phyloP scores from a whole-genome alignment of 2,329 filamentous ascomycete genomes.

The Esteya vermicola region DNA sequence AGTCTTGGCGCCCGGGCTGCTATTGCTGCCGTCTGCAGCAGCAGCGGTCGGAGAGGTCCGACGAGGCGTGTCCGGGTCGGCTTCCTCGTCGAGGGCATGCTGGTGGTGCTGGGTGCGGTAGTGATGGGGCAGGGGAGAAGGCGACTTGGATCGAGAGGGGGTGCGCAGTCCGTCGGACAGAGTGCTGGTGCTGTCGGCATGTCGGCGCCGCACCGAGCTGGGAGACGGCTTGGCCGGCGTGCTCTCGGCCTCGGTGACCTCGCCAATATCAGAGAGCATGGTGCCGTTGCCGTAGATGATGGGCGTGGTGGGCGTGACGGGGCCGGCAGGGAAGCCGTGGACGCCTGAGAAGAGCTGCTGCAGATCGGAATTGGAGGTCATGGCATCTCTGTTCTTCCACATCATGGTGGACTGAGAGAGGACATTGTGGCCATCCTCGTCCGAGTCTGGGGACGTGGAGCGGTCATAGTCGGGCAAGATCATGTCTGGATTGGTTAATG shows the following conservation, averaged over 20 bases:
- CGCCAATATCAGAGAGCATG: conserved; percentile 52
- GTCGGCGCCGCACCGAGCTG: conserved; percentile 2
- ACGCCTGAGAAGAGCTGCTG: conserved; percentile 29
- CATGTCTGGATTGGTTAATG: conserved; percentile 87
- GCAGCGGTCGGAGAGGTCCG: conserved; percentile 32
- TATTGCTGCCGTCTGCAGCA: conserved; percentile 14
- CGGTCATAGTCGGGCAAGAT: conserved; percentile 67
- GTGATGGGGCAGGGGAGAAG: conserved; percentile 4
- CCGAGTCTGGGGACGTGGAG: conserved; percentile 35
- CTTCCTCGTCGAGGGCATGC: conserved; percentile 13
- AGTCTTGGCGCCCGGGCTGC: not conserved
- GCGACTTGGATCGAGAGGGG: conserved; percentile 18
- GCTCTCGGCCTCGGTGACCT: conserved; percentile 38
- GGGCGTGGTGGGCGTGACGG: conserved; percentile 41
- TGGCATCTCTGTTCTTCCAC: conserved; percentile 32
- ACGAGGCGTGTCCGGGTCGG: conserved; percentile 17
- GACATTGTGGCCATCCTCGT: conserved; percentile 24
- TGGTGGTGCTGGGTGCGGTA: conserved; percentile 7
- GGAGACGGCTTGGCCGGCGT: conserved; percentile 25
- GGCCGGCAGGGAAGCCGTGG: conserved; percentile 23
- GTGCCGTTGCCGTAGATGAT: conserved; percentile 58
- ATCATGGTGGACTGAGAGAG: conserved; percentile 31
- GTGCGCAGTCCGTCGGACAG: no score
- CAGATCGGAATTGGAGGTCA: conserved; percentile 17
- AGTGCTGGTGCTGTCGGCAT: conserved; percentile 6